Conservation (phyloP, 371 early-diverging fungal genomes). For the Mortierella sp. region DNA sequence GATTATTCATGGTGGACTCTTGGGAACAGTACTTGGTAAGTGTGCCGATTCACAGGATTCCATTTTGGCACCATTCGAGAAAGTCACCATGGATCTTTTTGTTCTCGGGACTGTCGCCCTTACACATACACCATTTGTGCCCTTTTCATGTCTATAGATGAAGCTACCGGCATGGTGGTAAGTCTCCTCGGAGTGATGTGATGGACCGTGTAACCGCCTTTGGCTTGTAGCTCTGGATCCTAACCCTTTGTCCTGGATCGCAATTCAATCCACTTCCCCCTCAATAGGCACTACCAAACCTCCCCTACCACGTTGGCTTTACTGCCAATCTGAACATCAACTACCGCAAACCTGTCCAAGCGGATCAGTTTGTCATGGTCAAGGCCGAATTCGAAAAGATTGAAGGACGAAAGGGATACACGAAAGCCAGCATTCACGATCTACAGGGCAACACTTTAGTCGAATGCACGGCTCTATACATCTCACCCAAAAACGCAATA, state of each 20-base stretch:
- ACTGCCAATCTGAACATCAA: conserved; percentile 81
- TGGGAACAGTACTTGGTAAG: conserved; percentile 80
- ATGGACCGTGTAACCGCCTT: no score
- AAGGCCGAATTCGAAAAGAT: conserved; percentile 66
- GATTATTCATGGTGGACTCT: conserved; percentile 82
- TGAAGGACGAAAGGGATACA: conserved; percentile 80
- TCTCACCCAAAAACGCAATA: conserved; percentile 67
- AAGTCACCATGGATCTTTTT: no score
- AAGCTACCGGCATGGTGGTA: conserved; percentile 63
- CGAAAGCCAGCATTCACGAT: conserved; percentile 70
- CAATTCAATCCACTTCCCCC: not conserved
- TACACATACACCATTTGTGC: not conserved
- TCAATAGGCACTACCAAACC: conserved; percentile 61
- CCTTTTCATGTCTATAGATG: conserved; percentile 23
- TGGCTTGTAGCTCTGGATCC: not conserved
- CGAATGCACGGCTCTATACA: conserved; percentile 74
- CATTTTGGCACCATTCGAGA: no score
- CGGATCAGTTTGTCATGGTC: conserved; percentile 74
- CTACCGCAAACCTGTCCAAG: conserved; percentile 76
- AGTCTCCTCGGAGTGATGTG: conserved; percentile 31
- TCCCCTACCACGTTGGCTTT: conserved; percentile 76
- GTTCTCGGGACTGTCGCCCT: no score
- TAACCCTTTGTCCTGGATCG: not conserved
- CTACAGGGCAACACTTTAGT: conserved; percentile 62
- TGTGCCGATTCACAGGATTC: not conserved